Evolutionary conservation across 495 filamentous ascomycete species (phyloP).

Genomic region (Amorphotheca resinae): DNA sequence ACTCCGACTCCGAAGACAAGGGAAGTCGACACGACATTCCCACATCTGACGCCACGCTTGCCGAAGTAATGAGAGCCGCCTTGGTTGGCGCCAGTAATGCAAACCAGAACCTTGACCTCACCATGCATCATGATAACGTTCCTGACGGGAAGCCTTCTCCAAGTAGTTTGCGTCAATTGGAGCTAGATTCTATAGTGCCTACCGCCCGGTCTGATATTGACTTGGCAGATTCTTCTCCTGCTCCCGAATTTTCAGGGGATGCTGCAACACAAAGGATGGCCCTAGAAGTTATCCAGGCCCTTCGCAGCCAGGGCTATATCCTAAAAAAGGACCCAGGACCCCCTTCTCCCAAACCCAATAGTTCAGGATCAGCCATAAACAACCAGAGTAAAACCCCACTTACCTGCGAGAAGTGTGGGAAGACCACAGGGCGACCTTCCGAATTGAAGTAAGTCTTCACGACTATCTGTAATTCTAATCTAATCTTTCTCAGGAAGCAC

Average conservation of each 20-base stretch:
- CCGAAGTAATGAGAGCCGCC: conserved; percentile 10
- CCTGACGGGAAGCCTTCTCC: conserved; percentile 13
- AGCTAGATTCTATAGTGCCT: background rate
- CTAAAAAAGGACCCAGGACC: conserved; percentile 11
- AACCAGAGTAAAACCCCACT: conserved; percentile 29
- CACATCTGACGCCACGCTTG: conserved; percentile 9
- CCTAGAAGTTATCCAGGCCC: conserved; percentile 11
- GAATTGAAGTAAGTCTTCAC: conserved; percentile 55
- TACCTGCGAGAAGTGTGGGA: conserved; percentile 41
- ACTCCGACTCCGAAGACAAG: too few relatives aligned
- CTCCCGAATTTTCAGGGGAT: background rate
- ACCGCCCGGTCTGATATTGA: background rate
- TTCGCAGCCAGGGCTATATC: conserved; percentile 11
- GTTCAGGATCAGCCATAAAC: conserved; percentile 13
- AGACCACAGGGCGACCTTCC: conserved; percentile 44
- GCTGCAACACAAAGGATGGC: conserved; percentile 3
- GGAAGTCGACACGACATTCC: conserved; percentile 4
- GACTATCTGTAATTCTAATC: conserved; percentile 1
- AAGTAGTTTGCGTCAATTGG: background rate
- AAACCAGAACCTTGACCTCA: background rate
- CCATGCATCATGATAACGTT: conserved; percentile 2
- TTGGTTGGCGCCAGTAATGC: conserved; percentile 4
- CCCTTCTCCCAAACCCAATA: conserved; percentile 1
- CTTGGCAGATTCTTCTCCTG: background rate
- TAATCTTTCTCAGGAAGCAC: conserved; percentile 56